Evolutionary conservation across 2,329 filamentous ascomycete genomes (phyloP).

Genomic region (Talaromyces islandicus): DNA sequence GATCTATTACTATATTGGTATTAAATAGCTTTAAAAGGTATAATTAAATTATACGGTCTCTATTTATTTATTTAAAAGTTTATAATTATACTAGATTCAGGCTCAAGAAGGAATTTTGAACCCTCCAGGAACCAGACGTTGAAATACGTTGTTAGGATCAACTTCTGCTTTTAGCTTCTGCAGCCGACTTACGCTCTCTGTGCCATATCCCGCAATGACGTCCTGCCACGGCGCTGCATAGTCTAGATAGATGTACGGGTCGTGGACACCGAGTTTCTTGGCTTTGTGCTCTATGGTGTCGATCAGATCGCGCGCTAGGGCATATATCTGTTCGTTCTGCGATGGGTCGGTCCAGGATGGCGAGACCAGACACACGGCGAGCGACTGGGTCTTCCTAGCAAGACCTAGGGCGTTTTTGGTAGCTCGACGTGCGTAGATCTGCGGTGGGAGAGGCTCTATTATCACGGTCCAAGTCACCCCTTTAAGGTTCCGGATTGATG

Average conservation of each 20-base stretch:
- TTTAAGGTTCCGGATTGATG: background rate
- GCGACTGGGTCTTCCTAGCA: background rate
- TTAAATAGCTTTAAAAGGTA: too few species aligned
- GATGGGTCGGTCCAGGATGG: background rate
- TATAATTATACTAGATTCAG: too few species aligned
- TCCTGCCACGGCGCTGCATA: constrained; percentile 3
- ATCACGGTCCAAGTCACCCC: background rate
- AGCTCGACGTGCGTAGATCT: background rate
- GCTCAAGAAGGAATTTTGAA: constrained; percentile 16
- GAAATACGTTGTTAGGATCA: constrained; percentile 21
- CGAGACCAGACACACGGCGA: background rate
- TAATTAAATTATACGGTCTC: too few species aligned
- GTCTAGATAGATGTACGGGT: background rate
- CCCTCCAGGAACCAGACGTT: constrained; percentile 22
- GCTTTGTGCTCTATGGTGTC: background rate
- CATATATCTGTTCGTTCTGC: background rate
- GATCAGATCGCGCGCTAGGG: background rate
- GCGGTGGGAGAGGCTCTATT: background rate
- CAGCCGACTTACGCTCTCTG: constrained; percentile 29
- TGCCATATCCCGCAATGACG: constrained; percentile 29
- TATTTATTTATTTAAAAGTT: too few species aligned
- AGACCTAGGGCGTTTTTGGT: background rate
- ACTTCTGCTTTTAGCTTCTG: constrained; percentile 16
- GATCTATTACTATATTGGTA: too few species aligned
- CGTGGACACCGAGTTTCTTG: background rate